Conservation (phyloP, 352 stramenopile genomes). For the Elongisporangium anandrum region DNA sequence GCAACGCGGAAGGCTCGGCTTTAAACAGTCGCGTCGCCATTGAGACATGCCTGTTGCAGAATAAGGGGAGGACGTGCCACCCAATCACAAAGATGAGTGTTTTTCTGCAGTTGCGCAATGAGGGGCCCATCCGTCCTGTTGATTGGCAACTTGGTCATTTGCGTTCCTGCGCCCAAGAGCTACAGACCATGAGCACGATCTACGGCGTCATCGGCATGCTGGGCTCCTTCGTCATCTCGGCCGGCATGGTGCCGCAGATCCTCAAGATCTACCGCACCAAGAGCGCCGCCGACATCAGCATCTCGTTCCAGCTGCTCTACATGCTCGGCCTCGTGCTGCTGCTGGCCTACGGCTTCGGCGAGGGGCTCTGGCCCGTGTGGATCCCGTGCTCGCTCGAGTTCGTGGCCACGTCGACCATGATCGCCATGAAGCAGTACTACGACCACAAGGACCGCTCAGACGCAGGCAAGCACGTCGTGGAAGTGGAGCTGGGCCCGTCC, state of each 20-base stretch:
- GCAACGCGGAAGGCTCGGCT: too few species aligned
- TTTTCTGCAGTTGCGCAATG: too few species aligned
- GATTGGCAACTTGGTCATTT: too few species aligned
- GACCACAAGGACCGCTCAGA: constrained; percentile 9
- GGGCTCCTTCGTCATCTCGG: constrained; percentile 37
- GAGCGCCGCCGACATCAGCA: constrained; percentile 45
- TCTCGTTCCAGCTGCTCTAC: constrained; percentile 39
- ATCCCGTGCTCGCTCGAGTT: constrained; percentile 38
- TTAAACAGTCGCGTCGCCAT: too few species aligned
- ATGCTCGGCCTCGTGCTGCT: constrained; percentile 32
- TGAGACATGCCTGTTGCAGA: too few species aligned
- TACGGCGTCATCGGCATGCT: constrained; percentile 44
- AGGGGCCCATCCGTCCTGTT: too few species aligned
- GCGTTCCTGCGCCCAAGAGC: too few species aligned
- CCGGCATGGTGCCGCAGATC: constrained; percentile 38
- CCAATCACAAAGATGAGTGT: too few species aligned
- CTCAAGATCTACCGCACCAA: constrained; percentile 49
- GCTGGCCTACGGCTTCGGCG: constrained; percentile 34
- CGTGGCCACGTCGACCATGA: constrained; percentile 16
- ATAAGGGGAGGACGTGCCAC: too few species aligned
- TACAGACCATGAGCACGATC: constrained; percentile 12
- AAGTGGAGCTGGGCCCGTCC: too few species aligned
- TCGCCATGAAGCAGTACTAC: constrained; percentile 35
- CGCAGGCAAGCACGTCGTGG: too few species aligned
- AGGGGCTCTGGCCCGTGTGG: constrained; percentile 41